Evolutionary conservation across 2,329 filamentous ascomycete species (phyloP).

Genomic region (Penicillium sp.): DNA sequence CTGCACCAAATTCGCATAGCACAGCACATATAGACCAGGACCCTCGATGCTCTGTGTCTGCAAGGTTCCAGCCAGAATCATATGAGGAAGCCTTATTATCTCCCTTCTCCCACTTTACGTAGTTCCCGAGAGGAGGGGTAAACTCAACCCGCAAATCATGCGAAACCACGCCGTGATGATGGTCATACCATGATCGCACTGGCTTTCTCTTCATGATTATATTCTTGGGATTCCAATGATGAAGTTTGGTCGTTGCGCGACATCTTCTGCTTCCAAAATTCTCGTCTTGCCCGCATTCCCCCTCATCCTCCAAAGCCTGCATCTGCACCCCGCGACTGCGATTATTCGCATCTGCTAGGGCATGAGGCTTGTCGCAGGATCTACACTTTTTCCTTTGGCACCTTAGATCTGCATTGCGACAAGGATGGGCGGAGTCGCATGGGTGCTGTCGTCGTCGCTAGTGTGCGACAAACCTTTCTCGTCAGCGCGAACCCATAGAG

Average conservation of each 20-base stretch:
- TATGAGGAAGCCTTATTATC: conserved; percentile 7
- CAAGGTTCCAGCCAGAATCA: conserved; percentile 17
- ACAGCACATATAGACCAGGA: conserved; percentile 3
- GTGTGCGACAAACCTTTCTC: conserved; percentile 8
- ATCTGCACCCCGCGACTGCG: conserved; percentile 2
- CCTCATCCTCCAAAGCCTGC: conserved; percentile 1
- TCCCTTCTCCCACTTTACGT: conserved; percentile 11
- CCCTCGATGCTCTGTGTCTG: conserved; percentile 9
- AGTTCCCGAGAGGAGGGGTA: conserved; percentile 26
- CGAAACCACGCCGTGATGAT: conserved; percentile 16
- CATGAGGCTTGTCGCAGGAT: conserved; percentile 13
- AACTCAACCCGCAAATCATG: conserved; percentile 24
- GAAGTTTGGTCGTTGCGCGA: neutral
- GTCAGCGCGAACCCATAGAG: neutral
- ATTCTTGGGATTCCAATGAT: neutral
- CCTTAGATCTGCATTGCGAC: conserved; percentile 18
- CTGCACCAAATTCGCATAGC: conserved; percentile 2
- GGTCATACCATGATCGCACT: conserved; percentile 19
- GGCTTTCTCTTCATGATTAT: neutral
- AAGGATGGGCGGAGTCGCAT: conserved; percentile 11
- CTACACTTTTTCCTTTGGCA: neutral
- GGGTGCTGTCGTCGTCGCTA: conserved; percentile 4
- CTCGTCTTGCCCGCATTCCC: neutral
- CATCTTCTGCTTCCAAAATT: neutral
- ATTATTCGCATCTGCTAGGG: conserved; percentile 4